phyloP scores from a whole-genome alignment of 768 basidiomycete species.

The Tulasnella sp. region DNA sequence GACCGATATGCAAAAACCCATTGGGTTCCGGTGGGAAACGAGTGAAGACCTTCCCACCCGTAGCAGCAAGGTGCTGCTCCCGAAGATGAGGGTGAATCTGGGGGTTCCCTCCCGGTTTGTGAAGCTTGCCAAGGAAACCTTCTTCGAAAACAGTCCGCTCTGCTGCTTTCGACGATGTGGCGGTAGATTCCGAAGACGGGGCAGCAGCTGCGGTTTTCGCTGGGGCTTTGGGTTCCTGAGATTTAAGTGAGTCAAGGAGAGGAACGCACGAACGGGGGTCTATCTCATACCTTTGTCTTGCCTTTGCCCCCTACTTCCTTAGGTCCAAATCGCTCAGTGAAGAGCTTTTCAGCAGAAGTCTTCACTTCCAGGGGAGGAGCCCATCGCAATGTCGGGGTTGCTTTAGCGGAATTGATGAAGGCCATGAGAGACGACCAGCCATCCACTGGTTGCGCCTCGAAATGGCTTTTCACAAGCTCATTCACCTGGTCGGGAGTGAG shows the following conservation, averaged over 20 bases:
- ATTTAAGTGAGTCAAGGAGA: not conserved
- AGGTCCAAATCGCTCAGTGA: constrained; percentile 63
- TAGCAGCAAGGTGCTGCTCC: constrained; percentile 73
- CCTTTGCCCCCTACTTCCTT: constrained; percentile 59
- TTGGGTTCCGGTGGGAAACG: constrained; percentile 99
- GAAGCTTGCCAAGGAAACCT: constrained; percentile 88
- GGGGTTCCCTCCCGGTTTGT: constrained; percentile 90
- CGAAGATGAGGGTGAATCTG: constrained; percentile 76
- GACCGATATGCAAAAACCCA: constrained; percentile 91
- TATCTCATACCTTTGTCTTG: constrained; percentile 44
- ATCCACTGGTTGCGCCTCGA: constrained; percentile 51
- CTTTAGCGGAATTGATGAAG: constrained; percentile 61
- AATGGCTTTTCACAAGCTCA: constrained; percentile 53
- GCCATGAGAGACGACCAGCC: constrained; percentile 77
- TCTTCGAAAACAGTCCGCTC: constrained; percentile 75
- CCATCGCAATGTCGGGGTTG: constrained; percentile 66
- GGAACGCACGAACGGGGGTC: constrained; percentile 39
- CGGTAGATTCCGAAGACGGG: constrained; percentile 36
- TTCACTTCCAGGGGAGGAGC: constrained; percentile 81
- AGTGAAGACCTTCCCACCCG: constrained; percentile 82
- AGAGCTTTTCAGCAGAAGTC: constrained; percentile 65
- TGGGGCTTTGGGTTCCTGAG: constrained; percentile 32
- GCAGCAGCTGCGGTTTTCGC: constrained; percentile 16
- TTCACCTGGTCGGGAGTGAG: constrained; percentile 66
- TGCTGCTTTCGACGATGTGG: constrained; percentile 41